Evolutionary conservation across 805 yeast species (phyloP), one percentile per base, ranked within the genome.

Genomic region (Saccharomycopsis schoenii): DNA sequence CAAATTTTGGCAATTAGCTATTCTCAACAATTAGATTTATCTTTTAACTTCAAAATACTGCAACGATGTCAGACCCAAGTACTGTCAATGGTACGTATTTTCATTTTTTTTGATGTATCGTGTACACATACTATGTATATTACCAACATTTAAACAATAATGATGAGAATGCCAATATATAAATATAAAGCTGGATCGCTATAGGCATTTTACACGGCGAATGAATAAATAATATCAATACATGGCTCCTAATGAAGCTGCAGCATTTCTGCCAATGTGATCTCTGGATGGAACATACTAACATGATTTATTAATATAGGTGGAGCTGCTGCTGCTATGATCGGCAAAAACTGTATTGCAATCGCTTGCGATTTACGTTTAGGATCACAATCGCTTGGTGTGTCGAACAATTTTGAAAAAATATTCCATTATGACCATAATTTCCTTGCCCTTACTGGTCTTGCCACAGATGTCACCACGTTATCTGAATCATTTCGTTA

Each of bases 301-400:
- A 69, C 64, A 15, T 11, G n/a, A 14, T 29, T 29, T 37, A 37
- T 24, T 57, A 2, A 12, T 55, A 55, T 60, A 72, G 90, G 97
- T 76, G 99, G 99, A 75, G 82, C 96, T 65, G 97, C 96, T 58
- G 96, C 96, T 40, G 99, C 99, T 66, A 94, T 94, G 99, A 86
- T 86, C 29, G 99, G 99, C 69, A 92, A 96, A 71, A 97, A 91
- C 68, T 94, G 99, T 79, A 92, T 94, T 60, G 99, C 98, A 37
- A 91, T 94, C 69, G 99, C 97, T 2, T 86, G 94, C 68, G 99
- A 94, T 75, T 78, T 94, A 70, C 85, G 98, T 69, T 78, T 94
- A 64, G 99, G 99, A 24, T 84, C 85, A 72, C 99, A 94, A 73
- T 89, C 97, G 6, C 78, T 94, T 25, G 97, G 98, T 60, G 83